Percentiles rank a stretch among this genome's conserved stretches.
Conservation (phyloP, 495 filamentous ascomycete genomes). For the Tuber indicum region DNA sequence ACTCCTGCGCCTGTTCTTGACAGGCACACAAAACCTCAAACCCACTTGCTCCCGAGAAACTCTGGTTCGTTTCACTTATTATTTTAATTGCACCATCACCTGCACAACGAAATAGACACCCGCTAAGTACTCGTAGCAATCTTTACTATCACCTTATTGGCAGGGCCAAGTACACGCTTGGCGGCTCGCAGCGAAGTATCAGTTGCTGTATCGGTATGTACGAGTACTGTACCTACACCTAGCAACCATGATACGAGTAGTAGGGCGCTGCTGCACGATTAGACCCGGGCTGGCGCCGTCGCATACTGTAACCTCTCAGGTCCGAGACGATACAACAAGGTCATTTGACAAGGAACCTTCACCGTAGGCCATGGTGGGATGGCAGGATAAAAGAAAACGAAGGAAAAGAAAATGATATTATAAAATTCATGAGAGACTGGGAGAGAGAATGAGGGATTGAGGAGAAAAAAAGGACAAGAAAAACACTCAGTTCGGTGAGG, state of each 20-base stretch:
- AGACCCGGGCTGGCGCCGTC: constrained; percentile 21
- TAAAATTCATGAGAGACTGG: neutral
- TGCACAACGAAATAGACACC: constrained; percentile 10
- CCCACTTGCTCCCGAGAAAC: neutral
- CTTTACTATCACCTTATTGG: constrained; percentile 18
- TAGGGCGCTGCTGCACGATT: constrained; percentile 23
- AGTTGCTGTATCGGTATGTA: neutral
- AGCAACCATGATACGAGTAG: neutral
- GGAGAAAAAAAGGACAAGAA: constrained; percentile 15
- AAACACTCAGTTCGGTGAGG: constrained; percentile 23
- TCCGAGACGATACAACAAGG: neutral
- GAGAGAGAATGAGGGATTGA: constrained; percentile 8
- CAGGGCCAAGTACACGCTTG: constrained; percentile 22
- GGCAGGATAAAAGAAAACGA: constrained; percentile 4
- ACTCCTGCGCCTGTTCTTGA: neutral
- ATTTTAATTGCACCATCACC: neutral
- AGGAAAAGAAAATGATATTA: neutral
- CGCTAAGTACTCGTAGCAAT: neutral
- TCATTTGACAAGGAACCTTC: constrained; percentile 21
- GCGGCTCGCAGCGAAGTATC: neutral
- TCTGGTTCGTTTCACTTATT: neutral
- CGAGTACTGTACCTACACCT: neutral
- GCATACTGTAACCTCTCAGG: constrained; percentile 13
- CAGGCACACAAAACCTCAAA: neutral
- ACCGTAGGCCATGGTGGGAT: neutral